Evolutionary conservation across 2,329 filamentous ascomycete genomes (phyloP).

Genomic region (Pseudogymnoascus sp.): DNA sequence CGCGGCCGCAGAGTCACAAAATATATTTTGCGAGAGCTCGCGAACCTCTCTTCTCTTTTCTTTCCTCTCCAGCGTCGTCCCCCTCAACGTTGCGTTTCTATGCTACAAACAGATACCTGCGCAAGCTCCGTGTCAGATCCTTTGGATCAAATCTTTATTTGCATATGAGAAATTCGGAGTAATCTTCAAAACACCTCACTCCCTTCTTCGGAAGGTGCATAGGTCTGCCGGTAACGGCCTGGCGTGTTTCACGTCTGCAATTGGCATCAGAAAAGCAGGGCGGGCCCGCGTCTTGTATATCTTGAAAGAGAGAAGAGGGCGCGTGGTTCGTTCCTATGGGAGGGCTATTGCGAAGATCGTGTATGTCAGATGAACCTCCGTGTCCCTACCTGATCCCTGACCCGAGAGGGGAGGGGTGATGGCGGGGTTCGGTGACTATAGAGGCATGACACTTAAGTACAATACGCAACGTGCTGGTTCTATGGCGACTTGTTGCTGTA

Average conservation of each 20-base stretch:
- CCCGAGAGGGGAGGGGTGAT: conserved; percentile 2
- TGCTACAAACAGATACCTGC: conserved; percentile 67
- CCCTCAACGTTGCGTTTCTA: conserved; percentile 93
- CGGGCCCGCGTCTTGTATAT: conserved; percentile 28
- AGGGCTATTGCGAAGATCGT: conserved; percentile 93
- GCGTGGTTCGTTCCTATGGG: conserved; percentile 61
- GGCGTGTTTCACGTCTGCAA: conserved; percentile 77
- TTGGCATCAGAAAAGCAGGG: conserved; percentile 89
- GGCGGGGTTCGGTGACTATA: conserved; percentile 1
- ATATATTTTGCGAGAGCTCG: conserved; percentile 11
- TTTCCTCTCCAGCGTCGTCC: conserved; percentile 61
- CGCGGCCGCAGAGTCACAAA: conserved; percentile 10
- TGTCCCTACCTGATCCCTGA: not conserved
- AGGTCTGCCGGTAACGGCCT: conserved; percentile 78
- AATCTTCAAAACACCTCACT: conserved; percentile 63
- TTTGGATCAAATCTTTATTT: conserved; percentile 24
- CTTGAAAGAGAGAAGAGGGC: conserved; percentile 28
- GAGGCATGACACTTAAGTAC: conserved; percentile 73
- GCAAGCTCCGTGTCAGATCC: conserved; percentile 26
- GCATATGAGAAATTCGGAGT: conserved; percentile 99
- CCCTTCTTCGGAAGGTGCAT: conserved; percentile 37
- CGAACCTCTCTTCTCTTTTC: conserved; percentile 28
- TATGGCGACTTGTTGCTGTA: conserved; percentile 7
- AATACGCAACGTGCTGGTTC: conserved; percentile 74
- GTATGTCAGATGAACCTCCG: conserved; percentile 37